Base-by-base conservation (phyloP, 163 green algal species). In the Scenedesmus sp. region DNA sequence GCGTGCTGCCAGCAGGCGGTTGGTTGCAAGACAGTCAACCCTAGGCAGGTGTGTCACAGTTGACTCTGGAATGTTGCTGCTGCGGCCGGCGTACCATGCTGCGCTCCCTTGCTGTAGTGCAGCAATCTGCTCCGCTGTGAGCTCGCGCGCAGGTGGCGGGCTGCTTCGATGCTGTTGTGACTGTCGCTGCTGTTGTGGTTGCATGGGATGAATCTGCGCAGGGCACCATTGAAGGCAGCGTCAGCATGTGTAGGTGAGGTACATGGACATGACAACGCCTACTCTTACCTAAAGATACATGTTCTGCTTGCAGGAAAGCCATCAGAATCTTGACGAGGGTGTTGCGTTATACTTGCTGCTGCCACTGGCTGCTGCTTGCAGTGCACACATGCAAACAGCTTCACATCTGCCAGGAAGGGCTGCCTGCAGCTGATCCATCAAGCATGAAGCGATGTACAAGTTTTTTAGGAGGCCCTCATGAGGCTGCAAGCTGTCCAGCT, bases 381-480 rank as follows among this genome's bases (percentile, higher is more conserved):
- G 0, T 44, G 0, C 4, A 42, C 3, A 6, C 20, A 81, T 33
- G 5, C 30, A n/a, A 30, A 51, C 82, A 30, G 46, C 26, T 24
- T n/a, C 59, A 20, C 24, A 89, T 65, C 84, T 65, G 26, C 76
- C 37, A 33, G 84, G 84, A 18, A 68, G 68, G 6, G 61, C 61
- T 40, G 70, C 61, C 53, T 81, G 46, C 40, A 89, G 61, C 72
- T 89, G 84, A 26, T 82, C 61, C 10, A 61, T 49, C 33, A 65
- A 70, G 65, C 61, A 81, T 20, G 61, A 46, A 10, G 22, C 61
- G 33, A 89, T n/a, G 44, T 89, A 40, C 20, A 89, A 5, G 26
- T 89, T 89, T 10, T 61, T 61, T 24, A 89, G 59, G 0, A 89
- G 24, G 43, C 84, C 84, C 26, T 89, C 84, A 49, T 65, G 61